phyloP scores from a whole-genome alignment of 768 basidiomycete genomes.

The Trametes villosa region DNA sequence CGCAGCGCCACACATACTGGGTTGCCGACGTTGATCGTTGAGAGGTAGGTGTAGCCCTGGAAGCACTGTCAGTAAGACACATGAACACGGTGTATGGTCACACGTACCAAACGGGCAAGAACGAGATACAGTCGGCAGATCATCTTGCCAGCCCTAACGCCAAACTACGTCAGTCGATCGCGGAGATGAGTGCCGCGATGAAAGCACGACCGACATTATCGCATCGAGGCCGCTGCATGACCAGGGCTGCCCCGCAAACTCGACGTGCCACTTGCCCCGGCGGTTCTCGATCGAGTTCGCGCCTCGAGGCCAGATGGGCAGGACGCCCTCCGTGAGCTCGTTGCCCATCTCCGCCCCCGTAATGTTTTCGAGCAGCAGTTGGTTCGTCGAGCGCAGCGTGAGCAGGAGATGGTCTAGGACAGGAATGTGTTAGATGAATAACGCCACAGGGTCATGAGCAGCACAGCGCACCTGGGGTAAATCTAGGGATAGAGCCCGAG shows the following conservation, averaged over 20 bases:
- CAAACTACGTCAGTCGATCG: neutral
- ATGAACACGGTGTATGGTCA: slow-evolving; percentile 26
- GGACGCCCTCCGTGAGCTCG: slow-evolving; percentile 59
- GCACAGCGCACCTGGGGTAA: slow-evolving; percentile 31
- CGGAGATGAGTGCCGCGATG: neutral
- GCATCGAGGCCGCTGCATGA: slow-evolving; percentile 56
- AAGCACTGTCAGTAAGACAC: slow-evolving; percentile 1
- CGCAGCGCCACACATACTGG: slow-evolving; percentile 43
- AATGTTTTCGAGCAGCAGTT: slow-evolving; percentile 54
- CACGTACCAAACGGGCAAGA: slow-evolving; percentile 57
- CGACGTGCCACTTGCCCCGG: slow-evolving; percentile 61
- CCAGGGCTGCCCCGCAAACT: slow-evolving; percentile 73
- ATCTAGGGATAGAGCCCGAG: slow-evolving; percentile 38
- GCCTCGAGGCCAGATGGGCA: slow-evolving; percentile 73
- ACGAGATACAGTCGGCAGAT: slow-evolving; percentile 63
- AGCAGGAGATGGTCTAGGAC: slow-evolving; percentile 71
- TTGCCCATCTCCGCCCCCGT: slow-evolving; percentile 57
- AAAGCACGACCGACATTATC: slow-evolving; percentile 45
- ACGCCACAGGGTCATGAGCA: neutral
- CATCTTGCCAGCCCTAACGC: slow-evolving; percentile 57
- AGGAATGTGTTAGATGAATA: neutral
- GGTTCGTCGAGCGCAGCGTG: slow-evolving; percentile 66
- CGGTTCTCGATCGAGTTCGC: slow-evolving; percentile 48
- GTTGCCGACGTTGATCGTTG: slow-evolving; percentile 54
- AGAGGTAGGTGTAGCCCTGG: slow-evolving; percentile 74